phyloP scores from a whole-genome alignment of 2,329 filamentous ascomycete genomes.

The Pseudopithomyces chartarum region DNA sequence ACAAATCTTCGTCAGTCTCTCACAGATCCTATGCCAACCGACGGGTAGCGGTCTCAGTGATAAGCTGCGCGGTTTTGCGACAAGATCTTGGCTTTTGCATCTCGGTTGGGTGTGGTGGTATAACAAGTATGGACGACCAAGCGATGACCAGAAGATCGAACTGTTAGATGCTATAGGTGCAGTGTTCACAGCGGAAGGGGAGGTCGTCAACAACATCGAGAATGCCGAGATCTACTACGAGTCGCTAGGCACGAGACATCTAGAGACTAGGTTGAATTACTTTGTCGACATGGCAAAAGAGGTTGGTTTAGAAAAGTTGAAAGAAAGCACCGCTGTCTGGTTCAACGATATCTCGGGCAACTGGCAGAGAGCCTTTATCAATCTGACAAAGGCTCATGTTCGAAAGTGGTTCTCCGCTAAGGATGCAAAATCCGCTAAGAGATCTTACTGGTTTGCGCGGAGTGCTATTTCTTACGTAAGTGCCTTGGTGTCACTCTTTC shows the following conservation, averaged over 20 bases:
- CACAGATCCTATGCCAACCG: not conserved
- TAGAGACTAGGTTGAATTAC: not conserved
- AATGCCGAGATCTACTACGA: not conserved
- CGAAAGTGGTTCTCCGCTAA: not conserved
- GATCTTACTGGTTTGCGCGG: not conserved
- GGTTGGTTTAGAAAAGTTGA: not conserved
- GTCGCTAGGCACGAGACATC: not conserved
- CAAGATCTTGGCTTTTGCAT: conserved; percentile 4
- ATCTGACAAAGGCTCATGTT: conserved; percentile 1
- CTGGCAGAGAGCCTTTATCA: not conserved
- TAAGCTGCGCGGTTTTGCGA: conserved; percentile 1
- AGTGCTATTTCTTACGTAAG: not conserved
- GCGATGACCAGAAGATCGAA: not conserved
- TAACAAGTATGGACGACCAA: not conserved
- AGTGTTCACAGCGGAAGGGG: not conserved
- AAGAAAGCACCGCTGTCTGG: not conserved
- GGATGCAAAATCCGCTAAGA: not conserved
- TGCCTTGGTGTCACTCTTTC: not conserved
- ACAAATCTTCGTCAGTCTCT: conserved; percentile 1
- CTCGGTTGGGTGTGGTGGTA: conserved; percentile 6
- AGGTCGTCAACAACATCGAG: not conserved
- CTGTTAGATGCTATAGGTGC: conserved; percentile 1
- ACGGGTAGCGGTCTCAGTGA: not conserved
- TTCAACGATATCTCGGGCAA: not conserved
- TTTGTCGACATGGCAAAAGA: not conserved